Base-by-base conservation (phyloP, 2,329 filamentous ascomycete species). In the Mariannaea sp. region DNA sequence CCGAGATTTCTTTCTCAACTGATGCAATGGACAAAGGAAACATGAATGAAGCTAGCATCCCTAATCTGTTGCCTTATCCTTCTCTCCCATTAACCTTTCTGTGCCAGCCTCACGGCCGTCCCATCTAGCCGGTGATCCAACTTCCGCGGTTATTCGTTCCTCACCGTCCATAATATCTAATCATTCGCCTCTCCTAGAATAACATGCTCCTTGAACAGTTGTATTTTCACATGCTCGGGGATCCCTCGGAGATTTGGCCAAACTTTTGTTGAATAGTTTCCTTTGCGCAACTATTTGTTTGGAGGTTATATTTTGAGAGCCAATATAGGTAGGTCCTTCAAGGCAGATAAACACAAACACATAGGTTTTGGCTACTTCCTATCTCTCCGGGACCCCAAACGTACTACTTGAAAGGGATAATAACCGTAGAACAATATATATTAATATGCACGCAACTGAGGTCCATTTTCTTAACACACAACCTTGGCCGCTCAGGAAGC, bases 71-170 rank as follows among this genome's bases (percentile, higher is more conserved):
- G 29, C 44, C n/a, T n/a, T 49, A 39, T 38, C 51, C 17, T 27
- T 49, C 20, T 36, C 38, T 24, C 24, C 49, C 52, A 52, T 38
- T 27, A 51, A 35, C 29, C 53, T 35, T 16, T 33, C 29, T 24
- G 52, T 19, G 40, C 48, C 44, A 46, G 33, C 10, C 16, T 24
- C 29, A 33, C 36, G 17, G 49, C 49, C 44, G 39, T 61, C 53
- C 60, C 53, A 57, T 44, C 60, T 52, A 61, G 54, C 58, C 55
- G 51, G 45, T 33, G 46, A 40, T 29, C 47, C 24, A 42, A 40
- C 51, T 48, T 52, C 62, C 62, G 60, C 53, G 62, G 62, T 48
- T 65, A 65, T 60, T 53, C 47, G n/a, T 54, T 58, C 39, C 50
- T n/a, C 35, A 47, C 19, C 29, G 49, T 42, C 33, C 45, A 47